Conservation (phyloP, 2,329 filamentous ascomycete genomes). For the Claviceps digitariae region DNA sequence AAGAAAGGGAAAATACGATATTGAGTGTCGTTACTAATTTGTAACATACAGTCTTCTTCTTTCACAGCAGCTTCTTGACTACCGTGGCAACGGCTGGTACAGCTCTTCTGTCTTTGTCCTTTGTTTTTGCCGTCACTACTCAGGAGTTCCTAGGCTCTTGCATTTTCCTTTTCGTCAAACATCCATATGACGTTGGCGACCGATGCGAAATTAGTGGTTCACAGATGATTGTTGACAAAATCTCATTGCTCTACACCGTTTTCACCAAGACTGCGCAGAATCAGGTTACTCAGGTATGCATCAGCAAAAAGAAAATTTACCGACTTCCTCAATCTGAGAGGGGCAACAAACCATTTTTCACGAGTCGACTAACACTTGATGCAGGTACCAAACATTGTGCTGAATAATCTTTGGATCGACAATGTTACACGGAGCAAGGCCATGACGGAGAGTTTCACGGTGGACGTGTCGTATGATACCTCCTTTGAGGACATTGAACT, state of each 20-base stretch:
- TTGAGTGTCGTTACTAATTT: background rate
- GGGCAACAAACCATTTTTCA: no score
- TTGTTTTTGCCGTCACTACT: constrained; percentile 82
- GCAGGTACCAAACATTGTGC: constrained; percentile 76
- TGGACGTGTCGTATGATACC: constrained; percentile 77
- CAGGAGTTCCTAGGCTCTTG: constrained; percentile 97
- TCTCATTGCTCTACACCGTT: constrained; percentile 84
- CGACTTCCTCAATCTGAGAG: background rate
- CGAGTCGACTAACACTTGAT: constrained; percentile 18
- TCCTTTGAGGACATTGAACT: constrained; percentile 80
- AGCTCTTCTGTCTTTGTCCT: constrained; percentile 85
- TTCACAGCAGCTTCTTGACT: constrained; percentile 72
- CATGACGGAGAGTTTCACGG: constrained; percentile 73
- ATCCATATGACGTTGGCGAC: constrained; percentile 92
- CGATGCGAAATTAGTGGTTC: constrained; percentile 66
- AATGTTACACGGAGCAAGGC: constrained; percentile 84
- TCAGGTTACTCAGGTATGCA: constrained; percentile 49
- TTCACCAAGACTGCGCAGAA: constrained; percentile 74
- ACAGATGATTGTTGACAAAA: constrained; percentile 76
- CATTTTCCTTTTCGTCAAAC: constrained; percentile 98
- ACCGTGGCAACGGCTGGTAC: constrained; percentile 85
- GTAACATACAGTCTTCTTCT: constrained; percentile 61
- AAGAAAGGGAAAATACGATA: background rate
- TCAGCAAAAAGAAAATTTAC: background rate
- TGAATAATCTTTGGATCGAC: constrained; percentile 91